Conservation (phyloP, 2,329 filamentous ascomycete genomes). For the Fusarium cyanostomum region DNA sequence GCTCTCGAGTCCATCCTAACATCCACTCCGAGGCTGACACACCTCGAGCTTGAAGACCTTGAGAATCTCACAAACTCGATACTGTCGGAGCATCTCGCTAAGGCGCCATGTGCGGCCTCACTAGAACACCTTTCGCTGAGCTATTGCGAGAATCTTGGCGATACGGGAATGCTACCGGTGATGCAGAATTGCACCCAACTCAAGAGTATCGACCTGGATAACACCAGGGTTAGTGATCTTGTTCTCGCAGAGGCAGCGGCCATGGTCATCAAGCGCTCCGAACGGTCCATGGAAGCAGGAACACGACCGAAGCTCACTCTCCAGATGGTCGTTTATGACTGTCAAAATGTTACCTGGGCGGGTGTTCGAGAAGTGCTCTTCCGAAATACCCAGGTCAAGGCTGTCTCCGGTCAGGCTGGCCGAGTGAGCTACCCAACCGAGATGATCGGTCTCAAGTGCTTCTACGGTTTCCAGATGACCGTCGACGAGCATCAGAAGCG, state of each 20-base stretch:
- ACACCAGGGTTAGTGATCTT: slow-evolving; percentile 89
- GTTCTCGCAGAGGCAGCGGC: slow-evolving; percentile 84
- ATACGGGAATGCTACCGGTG: slow-evolving; percentile 83
- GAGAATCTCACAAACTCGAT: slow-evolving; percentile 78
- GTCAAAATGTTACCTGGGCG: slow-evolving; percentile 90
- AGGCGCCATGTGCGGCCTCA: slow-evolving; percentile 74
- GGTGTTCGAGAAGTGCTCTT: slow-evolving; percentile 87
- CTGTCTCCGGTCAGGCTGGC: slow-evolving; percentile 53
- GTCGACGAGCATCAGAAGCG: slow-evolving; percentile 93
- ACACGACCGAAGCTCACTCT: slow-evolving; percentile 69
- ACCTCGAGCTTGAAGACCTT: slow-evolving; percentile 90
- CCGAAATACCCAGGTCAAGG: slow-evolving; percentile 79
- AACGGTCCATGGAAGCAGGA: slow-evolving; percentile 51
- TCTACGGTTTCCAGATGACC: slow-evolving; percentile 94
- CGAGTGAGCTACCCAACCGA: slow-evolving; percentile 73
- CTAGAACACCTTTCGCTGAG: slow-evolving; percentile 87
- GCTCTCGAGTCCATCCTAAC: slow-evolving; percentile 77
- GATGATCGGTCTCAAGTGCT: slow-evolving; percentile 89
- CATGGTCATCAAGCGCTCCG: slow-evolving; percentile 75
- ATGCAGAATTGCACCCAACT: slow-evolving; percentile 78
- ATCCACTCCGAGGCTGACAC: slow-evolving; percentile 79
- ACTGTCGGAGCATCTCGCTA: slow-evolving; percentile 76
- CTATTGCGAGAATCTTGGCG: slow-evolving; percentile 87
- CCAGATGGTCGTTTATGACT: slow-evolving; percentile 87
- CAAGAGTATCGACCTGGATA: slow-evolving; percentile 84